These are phyloP conservation scores for Alliaria petiolata DNA, from an alignment of 345 rosid genomes.

Conservation along the genomic window DNA sequence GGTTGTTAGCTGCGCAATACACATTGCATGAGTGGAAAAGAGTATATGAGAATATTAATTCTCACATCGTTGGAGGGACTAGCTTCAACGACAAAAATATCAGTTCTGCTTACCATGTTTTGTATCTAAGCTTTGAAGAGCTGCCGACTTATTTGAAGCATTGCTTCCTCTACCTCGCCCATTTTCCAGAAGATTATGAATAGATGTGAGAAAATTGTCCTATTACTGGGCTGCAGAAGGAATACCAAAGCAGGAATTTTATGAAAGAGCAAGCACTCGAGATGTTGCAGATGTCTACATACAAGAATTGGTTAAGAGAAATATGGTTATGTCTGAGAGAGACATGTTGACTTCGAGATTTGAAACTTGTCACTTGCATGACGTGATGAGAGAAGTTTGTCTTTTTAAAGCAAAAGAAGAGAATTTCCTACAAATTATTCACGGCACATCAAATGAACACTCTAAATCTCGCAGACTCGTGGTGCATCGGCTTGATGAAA, in stretches of 20 bases:
- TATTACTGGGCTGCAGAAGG: slow-evolving; percentile 44
- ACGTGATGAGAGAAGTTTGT: slow-evolving; percentile 27
- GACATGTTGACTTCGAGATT: not conserved
- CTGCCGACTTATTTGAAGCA: slow-evolving; percentile 7
- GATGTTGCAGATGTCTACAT: slow-evolving; percentile 27
- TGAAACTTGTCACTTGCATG: slow-evolving; percentile 14
- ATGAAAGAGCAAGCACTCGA: slow-evolving; percentile 1
- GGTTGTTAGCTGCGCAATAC: not conserved
- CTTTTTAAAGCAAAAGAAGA: slow-evolving; percentile 22
- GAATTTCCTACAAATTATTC: not conserved
- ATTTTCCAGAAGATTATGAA: slow-evolving; percentile 21
- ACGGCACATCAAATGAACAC: not conserved
- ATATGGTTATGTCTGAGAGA: slow-evolving; percentile 31
- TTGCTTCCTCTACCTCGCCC: not conserved
- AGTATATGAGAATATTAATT: not conserved
- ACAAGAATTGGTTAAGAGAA: slow-evolving; percentile 28
- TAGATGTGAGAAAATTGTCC: slow-evolving; percentile 11
- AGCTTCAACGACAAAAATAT: too few relatives aligned
- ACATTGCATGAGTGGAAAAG: slow-evolving; percentile 7
- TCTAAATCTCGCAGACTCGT: not conserved
- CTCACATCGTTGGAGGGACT: not conserved
- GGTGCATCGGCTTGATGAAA: too few relatives aligned
- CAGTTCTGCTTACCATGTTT: too few relatives aligned
- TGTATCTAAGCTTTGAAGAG: slow-evolving; percentile 18
- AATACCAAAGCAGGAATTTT: not conserved